Base-by-base conservation (phyloP, 2,329 filamentous ascomycete genomes). In the Botryotinia globosa region DNA sequence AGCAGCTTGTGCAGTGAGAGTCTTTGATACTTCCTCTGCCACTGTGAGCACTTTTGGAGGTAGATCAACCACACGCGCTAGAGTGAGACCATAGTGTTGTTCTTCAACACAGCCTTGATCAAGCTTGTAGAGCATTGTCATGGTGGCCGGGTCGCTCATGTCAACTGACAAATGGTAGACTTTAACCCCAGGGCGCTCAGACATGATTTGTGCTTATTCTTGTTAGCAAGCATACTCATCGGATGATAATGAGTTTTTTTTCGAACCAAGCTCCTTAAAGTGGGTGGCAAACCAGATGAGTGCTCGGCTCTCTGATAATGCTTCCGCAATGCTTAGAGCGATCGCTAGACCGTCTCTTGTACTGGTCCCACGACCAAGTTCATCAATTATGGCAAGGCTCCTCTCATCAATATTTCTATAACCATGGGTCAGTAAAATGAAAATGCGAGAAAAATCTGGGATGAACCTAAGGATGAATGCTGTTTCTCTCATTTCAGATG, bases 231-330 rank as follows among this genome's bases (percentile, higher is more conserved):
- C 63, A 34, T 39, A 16, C 22, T 25, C 22, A 9, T 22, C 34
- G 22, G 39, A 25, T 69, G 12, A 18, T 48, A 34, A 25, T 34
- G 29, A 29, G 29, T 67, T n/a, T 10, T 39, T 39, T 42, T 42
- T 34, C 83, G 75, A 80, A 87, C 86, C 82, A 3, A 99, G 85
- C 74, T 98, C 93, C 51, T 88, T 86, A 80, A 98, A 99, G 80
- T 99, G 97, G 0, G 96, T 98, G 2, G 92, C 94, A 82, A 99
- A 99, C 90, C 94, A 98, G 0, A 98, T 89, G 0, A 93, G 86
- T 0, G 94, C 91, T 74, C 89, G 87, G 77, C 89, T 96, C 73
- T 94, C 88, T 7, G 98, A 87, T 5, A 99, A 85, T 0, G 93
- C 92, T 83, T 98, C 96, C 0, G 94, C 91, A 79, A 98, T 94